Conservation (phyloP, 1,284 basidiomycete species). For the Ustilago loliicola region DNA sequence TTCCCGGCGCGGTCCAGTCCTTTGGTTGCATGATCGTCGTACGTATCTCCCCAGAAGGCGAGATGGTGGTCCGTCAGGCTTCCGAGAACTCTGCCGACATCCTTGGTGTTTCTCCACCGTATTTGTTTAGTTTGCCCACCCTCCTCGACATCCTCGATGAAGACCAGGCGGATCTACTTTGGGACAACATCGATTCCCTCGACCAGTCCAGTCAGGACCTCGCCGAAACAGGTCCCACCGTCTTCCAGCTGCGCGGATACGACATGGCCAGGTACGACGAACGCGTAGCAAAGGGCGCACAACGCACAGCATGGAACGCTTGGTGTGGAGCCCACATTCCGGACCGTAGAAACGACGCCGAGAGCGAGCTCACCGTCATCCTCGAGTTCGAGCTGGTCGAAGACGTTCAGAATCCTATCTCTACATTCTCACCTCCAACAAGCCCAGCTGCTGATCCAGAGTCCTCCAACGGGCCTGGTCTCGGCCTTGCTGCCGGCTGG, state of each 20-base stretch:
- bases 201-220: slow-evolving; percentile 74
- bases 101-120: slow-evolving; percentile 81
- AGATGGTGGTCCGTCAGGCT: slow-evolving; percentile 80
- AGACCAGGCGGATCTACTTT: slow-evolving; percentile 79
- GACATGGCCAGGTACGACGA: slow-evolving; percentile 66
- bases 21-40: slow-evolving; percentile 86
- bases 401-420: slow-evolving; percentile 80
- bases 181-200: slow-evolving; percentile 83
- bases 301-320: slow-evolving; percentile 79
- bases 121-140: slow-evolving; percentile 82
- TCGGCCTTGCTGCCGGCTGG: slow-evolving; percentile 29
- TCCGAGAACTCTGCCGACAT: slow-evolving; percentile 82
- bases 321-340: slow-evolving; percentile 82
- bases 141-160: slow-evolving; percentile 82
- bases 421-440: slow-evolving; percentile 45
- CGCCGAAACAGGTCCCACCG: slow-evolving; percentile 65
- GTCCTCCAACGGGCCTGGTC: slow-evolving; percentile 57
- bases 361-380: slow-evolving; percentile 51
- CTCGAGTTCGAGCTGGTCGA: slow-evolving; percentile 87
- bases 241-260: slow-evolving; percentile 81
- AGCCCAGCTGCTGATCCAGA: slow-evolving; percentile 33
- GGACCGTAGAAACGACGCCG: slow-evolving; percentile 34
- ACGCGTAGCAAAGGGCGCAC: slow-evolving; percentile 71
- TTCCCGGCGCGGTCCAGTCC: slow-evolving; percentile 86
- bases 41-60: slow-evolving; percentile 78